phyloP scores from a whole-genome alignment of 805 yeast species.

The Candida cerambycidarum region DNA sequence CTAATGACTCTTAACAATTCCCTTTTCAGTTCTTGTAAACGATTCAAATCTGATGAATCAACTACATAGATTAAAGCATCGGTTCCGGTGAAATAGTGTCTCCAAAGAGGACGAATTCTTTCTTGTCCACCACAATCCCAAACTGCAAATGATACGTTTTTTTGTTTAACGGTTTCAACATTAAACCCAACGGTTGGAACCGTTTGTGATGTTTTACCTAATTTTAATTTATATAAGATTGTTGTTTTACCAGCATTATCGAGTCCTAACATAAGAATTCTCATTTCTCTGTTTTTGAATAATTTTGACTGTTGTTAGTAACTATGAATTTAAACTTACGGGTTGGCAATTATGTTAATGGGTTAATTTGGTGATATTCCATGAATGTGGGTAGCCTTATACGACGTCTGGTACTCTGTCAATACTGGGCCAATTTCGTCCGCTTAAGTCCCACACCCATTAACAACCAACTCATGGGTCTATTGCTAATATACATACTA shows the following conservation, averaged over 20 bases:
- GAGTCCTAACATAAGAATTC: constrained; percentile 88
- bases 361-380: too few species aligned
- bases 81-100: constrained; percentile 92
- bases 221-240: constrained; percentile 76
- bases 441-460: too few species aligned
- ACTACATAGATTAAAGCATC: constrained; percentile 89
- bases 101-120: constrained; percentile 88
- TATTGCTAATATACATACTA: constrained; percentile 16
- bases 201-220: constrained; percentile 71
- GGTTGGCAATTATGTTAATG: too few species aligned
- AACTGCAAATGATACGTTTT: constrained; percentile 79
- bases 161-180: constrained; percentile 81
- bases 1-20: constrained; percentile 76
- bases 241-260: constrained; percentile 95
- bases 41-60: constrained; percentile 70
- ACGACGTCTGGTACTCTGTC: neutral
- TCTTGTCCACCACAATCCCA: constrained; percentile 98
- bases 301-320: constrained; percentile 30
- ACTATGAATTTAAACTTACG: too few species aligned
- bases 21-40: constrained; percentile 74
- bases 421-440: too few species aligned
- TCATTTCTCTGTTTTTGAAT: constrained; percentile 87
- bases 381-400: too few species aligned
- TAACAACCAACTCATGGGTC: too few species aligned
- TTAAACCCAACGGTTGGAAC: constrained; percentile 95